Conservation (phyloP, 441 rosid species). For the Populus trichocarpa region DNA sequence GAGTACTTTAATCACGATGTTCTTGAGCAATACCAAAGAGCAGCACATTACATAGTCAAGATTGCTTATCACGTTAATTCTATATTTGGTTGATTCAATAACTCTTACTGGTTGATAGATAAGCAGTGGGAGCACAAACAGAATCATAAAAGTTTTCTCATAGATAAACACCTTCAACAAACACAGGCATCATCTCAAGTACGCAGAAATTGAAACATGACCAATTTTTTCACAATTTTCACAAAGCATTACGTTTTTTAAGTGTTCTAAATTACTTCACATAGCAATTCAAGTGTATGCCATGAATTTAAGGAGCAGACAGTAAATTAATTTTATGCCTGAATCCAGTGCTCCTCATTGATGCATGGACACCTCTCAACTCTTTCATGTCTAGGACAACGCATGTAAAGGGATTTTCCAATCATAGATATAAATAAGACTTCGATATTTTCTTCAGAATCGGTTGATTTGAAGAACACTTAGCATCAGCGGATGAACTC, state of each 20-base stretch:
- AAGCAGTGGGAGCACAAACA: not conserved
- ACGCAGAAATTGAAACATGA: not conserved
- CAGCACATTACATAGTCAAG: not conserved
- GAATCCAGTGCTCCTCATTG: not conserved
- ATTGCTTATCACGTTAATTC: not conserved
- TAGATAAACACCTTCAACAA: not conserved
- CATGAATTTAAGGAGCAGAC: not conserved
- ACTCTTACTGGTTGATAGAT: not conserved
- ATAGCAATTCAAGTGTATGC: not conserved
- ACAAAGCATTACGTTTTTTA: not conserved
- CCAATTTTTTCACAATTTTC: not conserved
- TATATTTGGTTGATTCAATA: too few relatives aligned
- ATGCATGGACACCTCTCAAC: not conserved
- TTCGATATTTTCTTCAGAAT: not conserved
- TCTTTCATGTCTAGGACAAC: not conserved
- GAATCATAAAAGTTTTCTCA: not conserved
- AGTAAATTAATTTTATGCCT: not conserved
- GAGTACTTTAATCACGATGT: not conserved
- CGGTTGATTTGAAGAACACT: not conserved
- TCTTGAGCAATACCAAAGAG: not conserved
- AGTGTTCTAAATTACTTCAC: not conserved
- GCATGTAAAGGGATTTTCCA: not conserved
- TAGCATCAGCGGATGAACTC: not conserved
- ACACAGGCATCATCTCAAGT: not conserved
- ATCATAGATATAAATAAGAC: not conserved